phyloP scores from a whole-genome alignment of 2,329 filamentous ascomycete species.

The Albifimbria verrucaria region DNA sequence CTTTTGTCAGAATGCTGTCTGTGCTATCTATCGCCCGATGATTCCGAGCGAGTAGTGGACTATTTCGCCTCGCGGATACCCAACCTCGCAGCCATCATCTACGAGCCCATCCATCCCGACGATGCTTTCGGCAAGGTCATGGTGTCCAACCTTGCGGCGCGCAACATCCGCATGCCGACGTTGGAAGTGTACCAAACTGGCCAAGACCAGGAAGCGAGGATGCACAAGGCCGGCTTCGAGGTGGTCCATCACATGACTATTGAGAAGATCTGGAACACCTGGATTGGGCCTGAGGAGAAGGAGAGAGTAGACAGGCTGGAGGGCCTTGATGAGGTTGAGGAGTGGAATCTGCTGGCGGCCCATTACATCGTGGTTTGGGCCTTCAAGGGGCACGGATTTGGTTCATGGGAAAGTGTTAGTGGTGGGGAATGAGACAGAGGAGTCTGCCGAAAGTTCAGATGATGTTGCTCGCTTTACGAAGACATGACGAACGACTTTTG shows the following conservation, averaged over 20 bases:
- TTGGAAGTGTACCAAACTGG: constrained; percentile 69
- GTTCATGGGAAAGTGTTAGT: constrained; percentile 12
- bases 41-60: constrained; percentile 61
- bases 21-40: constrained; percentile 71
- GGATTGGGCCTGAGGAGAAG: constrained; percentile 70
- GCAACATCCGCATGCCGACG: constrained; percentile 82
- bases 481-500: no score
- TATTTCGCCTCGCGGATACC: constrained; percentile 57
- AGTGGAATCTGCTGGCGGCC: constrained; percentile 80
- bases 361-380: constrained; percentile 94
- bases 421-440: constrained; percentile 12
- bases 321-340: constrained; percentile 91
- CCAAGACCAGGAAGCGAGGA: constrained; percentile 62
- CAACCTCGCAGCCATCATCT: constrained; percentile 64
- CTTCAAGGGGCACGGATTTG: constrained; percentile 49
- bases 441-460: no score
- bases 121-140: constrained; percentile 91
- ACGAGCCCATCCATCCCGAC: constrained; percentile 82
- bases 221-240: constrained; percentile 65
- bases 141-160: constrained; percentile 80
- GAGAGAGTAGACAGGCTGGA: constrained; percentile 76
- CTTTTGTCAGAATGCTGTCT: constrained; percentile 94
- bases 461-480: no score
- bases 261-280: constrained; percentile 67
- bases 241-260: constrained; percentile 41